Evolutionary conservation across 495 filamentous ascomycete species (phyloP), one percentile per base, ranked within the genome.

Genomic region (Podospora fimiseda): DNA sequence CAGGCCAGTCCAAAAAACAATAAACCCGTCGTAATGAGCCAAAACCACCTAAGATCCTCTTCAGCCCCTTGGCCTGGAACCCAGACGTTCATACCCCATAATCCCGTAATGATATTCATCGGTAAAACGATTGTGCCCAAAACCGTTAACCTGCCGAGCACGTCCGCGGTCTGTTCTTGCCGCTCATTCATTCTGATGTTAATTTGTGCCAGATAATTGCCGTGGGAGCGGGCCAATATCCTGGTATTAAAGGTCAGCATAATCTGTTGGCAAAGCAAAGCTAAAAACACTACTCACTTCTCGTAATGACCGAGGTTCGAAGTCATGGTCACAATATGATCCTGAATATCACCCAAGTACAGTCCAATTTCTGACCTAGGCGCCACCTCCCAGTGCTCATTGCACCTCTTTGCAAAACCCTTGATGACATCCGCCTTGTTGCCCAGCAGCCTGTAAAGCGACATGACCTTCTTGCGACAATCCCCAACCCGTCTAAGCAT

Each of bases 371-470:
- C 93, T 27, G 86, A 90, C 53, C 92, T 78, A 47, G 93, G 93
- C 21, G 93, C 94, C 40, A 98, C 86, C 61, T 95, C 88, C 90
- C 93, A 98, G 56, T 92, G 89, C 72, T 98, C 93, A 60, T 95
- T 98, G 68, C 93, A 98, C 16, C 93, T 78, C 72, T 98, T 98
- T n/a, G 93, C 93, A 57, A 98, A 96, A 1, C 93, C 90, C 73
- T 96, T 96, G 71, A 98, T 96, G 21, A 98, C 93, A 60, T 98
- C 93, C 9, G 92, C 93, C 73, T 98, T 98, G 69, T 93, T 96
- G 58, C 93, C 93, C 18, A 98, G 76, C 41, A 98, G 76, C 27
- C 93, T 80, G 66, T 96, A 96, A 53, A 97, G 72, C 44, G 62
- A 82, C 93, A 97, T 97, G 57, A 96, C 93, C 66, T 89, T 95